Percentiles rank a stretch among this genome's conserved stretches.
Conservation (phyloP, 192 early-diverging fungal species). For the Coemansia sp. region DNA sequence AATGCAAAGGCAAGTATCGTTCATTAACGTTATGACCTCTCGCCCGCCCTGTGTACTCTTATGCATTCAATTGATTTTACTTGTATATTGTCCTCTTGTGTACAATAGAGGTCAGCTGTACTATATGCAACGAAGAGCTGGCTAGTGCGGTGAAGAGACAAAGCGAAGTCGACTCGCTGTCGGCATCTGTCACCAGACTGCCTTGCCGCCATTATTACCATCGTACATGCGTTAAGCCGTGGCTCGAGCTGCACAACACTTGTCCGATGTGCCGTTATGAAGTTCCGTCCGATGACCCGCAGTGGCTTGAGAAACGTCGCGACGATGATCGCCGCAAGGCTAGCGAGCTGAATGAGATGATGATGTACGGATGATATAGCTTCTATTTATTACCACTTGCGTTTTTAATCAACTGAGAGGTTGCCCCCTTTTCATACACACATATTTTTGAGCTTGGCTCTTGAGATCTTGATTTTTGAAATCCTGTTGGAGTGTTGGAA, state of each 20-base stretch:
- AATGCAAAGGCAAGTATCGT: constrained; percentile 21
- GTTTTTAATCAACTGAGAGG: too few species aligned
- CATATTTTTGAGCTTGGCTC: neutral
- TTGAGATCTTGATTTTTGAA: neutral
- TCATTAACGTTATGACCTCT: neutral
- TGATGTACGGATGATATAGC: constrained; percentile 36
- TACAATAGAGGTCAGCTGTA: constrained; percentile 24
- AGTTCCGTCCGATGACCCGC: constrained; percentile 50
- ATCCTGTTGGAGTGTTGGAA: neutral
- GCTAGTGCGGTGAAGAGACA: neutral
- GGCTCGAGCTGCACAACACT: constrained; percentile 55
- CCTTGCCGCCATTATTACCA: constrained; percentile 48
- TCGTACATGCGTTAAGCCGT: constrained; percentile 38
- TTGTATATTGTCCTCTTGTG: neutral
- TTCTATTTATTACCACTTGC: neutral
- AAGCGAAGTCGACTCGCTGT: neutral
- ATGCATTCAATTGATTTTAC: neutral
- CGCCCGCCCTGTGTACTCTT: neutral
- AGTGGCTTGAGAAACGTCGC: constrained; percentile 48
- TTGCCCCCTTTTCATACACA: neutral
- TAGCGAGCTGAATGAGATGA: constrained; percentile 35
- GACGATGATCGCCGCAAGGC: constrained; percentile 23
- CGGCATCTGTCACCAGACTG: constrained; percentile 21
- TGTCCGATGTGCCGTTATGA: constrained; percentile 51
- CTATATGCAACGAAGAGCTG: constrained; percentile 34